Evolutionary conservation across 1,284 basidiomycete genomes (phyloP), one percentile per base, ranked within the genome.

Genomic region (Ceratobasidium papillatum): DNA sequence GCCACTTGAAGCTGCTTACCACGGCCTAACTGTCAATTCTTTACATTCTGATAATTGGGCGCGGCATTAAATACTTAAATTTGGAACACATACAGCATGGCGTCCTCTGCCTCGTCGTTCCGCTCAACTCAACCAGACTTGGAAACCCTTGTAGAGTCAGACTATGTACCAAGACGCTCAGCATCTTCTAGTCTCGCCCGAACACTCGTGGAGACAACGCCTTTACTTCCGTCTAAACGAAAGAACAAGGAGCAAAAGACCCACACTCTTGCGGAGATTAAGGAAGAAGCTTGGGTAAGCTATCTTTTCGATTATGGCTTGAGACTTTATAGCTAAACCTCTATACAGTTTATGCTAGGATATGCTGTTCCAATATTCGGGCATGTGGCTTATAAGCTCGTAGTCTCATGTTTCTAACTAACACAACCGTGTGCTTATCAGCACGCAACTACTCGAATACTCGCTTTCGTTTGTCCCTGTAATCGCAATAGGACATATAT

Each of bases 401-500:
- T 19, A 19, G 1, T 62, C 43, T 14, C 1, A 36, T 58, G 30
- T 41, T 32, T 25, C 7, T 54, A 43, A 30, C 72, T n/a, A 61
- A 47, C 54, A 14, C 32, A 8, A n/a, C 27, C 17, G 19, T 36
- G 58, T 27, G 52, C 32, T 38, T 49, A 19, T 47, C 77, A 93
- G 92, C 9, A 91, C 93, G 0, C 91, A 94, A 79, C 75, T 93
- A 12, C 84, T 89, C 27, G 92, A 94, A 80, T 92, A 92, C 80
- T 91, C 89, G 34, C 86, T 94, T 36, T 85, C 92, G 41, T 86
- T 93, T 76, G 87, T 88, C 0, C 89, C 91, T 27, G 91, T 96
- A 22, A 84, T 97, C 22, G 91, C 92, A 14, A 91, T 96, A 56
- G 95, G 95, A 0, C 95, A 97, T 83, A 82, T 96, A 38, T 92